Evolutionary conservation across 345 rosid species (phyloP), one percentile per base, ranked within the genome.

Genomic region (Anacardium occidentale): DNA sequence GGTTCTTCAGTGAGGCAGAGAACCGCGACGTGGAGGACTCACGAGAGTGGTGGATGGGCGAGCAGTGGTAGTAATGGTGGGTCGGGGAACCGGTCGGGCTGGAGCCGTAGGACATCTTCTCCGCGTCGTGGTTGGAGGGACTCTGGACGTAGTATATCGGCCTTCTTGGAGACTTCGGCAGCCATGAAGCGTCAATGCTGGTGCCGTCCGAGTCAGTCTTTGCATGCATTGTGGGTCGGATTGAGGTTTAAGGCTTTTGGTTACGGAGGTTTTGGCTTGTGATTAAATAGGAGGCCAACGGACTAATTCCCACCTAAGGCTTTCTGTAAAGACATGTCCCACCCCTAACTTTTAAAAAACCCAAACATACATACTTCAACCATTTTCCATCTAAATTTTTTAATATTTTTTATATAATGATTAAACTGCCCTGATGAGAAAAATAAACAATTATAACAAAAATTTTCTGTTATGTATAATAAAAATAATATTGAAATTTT

Each of bases 91-190:
- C 93, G 26, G 74, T 50, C 3, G 97, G 97, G 73, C 95, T 90
- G 0, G 98, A 94, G 48, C 94, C 98, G 77, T 82, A 90, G 0
- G 98, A 94, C 98, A 90, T 92, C 77, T 94, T 94, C 86, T 94
- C 97, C 12, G 70, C 91, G 78, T 92, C 98, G 70, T 88, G 92
- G 82, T 92, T 89, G n/a, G 98, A 94, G 0, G 98, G 98, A 80
- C 98, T 94, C 60, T 92, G 98, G 10, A 94, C 98, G 81, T 92
- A 92, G 87, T 92, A 94, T 20, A 90, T 73, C 5, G 93, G 92
- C 76, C 92, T 78, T 60, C 97, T 77, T 0, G 90, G 90, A 7
- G 94, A 87, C 50, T 88, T 78, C 2, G 89, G 88, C 15, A 79
- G 86, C 85, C 92, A 88, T 47, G 89, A 83, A 3, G 83, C 85